phyloP scores from a whole-genome alignment of 176 grass and related monocot genomes.

The Phoenix roebelenii region DNA sequence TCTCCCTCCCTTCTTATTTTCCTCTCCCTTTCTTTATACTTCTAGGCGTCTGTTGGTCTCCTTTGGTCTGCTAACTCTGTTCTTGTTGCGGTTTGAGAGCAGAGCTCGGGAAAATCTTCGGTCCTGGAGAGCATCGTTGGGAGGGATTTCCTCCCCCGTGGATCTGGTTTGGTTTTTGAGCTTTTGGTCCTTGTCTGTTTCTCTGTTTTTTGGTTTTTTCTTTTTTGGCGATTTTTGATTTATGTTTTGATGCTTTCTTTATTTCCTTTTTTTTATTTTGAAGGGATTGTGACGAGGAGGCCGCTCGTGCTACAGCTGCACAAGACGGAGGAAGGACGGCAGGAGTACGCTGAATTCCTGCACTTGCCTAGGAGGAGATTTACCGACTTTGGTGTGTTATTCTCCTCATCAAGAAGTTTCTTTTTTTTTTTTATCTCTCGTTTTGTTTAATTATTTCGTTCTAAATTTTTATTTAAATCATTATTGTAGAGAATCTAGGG shows the following conservation, averaged over 20 bases:
- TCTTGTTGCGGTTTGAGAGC: constrained; percentile 4
- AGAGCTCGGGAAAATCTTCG: constrained; percentile 76
- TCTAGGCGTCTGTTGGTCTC: background rate
- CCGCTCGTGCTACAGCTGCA: constrained; percentile 60
- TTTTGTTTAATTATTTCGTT: background rate
- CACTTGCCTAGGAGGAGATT: constrained; percentile 51
- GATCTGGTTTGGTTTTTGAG: constrained; percentile 35
- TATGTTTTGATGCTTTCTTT: background rate
- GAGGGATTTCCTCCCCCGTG: constrained; percentile 64
- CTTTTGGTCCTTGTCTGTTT: background rate
- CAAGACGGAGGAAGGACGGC: constrained; percentile 25
- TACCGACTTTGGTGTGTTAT: constrained; percentile 48
- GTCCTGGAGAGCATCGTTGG: constrained; percentile 69
- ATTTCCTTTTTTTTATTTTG: constrained; percentile 12
- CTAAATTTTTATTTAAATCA: too few species aligned
- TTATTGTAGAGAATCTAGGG: too few species aligned
- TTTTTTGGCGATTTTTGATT: background rate
- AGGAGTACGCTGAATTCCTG: constrained; percentile 60
- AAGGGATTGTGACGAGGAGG: constrained; percentile 66
- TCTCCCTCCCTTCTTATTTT: constrained; percentile 1
- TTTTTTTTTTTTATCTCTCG: background rate
- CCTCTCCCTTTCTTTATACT: background rate
- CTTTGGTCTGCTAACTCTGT: background rate
- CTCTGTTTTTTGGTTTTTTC: background rate
- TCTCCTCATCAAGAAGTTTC: background rate